A percentile compares a stretch with the other conserved stretches of the same genome.
Evolutionary conservation across 345 rosid species (phyloP).

Genomic region (rapeseed (Brassica napus)): DNA sequence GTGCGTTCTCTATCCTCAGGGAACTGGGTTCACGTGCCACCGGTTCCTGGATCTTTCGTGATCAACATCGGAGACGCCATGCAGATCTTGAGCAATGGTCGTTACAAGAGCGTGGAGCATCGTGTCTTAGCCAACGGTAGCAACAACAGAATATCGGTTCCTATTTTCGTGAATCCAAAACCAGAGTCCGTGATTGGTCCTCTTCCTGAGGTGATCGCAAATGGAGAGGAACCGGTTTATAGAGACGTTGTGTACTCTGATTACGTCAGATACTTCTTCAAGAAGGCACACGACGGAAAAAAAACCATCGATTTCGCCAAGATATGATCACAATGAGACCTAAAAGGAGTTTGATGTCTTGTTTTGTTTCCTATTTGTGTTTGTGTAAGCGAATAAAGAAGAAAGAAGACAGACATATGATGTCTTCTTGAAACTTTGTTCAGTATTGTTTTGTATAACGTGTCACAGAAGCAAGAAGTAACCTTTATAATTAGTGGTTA

Average conservation of each 20-base stretch:
- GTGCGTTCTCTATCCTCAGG: conserved; percentile 40
- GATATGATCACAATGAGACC: conserved; percentile 15
- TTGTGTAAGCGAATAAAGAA: conserved; percentile 21
- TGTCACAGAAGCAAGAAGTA: not conserved
- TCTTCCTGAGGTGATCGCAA: conserved; percentile 31
- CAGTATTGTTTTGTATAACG: conserved; percentile 1
- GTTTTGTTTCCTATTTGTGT: conserved; percentile 6
- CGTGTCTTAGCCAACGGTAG: conserved; percentile 41
- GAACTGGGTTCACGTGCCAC: conserved; percentile 44
- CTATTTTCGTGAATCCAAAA: conserved; percentile 41
- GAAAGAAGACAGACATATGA: not conserved
- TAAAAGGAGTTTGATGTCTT: conserved; percentile 5
- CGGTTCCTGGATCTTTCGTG: conserved; percentile 39
- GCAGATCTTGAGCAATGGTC: conserved; percentile 46
- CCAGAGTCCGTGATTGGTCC: conserved; percentile 41
- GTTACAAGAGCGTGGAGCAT: conserved; percentile 44
- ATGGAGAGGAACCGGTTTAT: conserved; percentile 40
- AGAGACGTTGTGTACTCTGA: conserved; percentile 40
- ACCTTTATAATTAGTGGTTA: too few species aligned
- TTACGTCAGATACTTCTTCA: conserved; percentile 41
- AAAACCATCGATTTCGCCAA: conserved; percentile 43
- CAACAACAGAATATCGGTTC: conserved; percentile 43
- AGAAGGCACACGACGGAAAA: conserved; percentile 45
- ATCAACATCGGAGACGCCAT: conserved; percentile 48
- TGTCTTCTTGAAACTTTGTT: conserved; percentile 9